Base-by-base conservation (phyloP, 139 green algal species). In the Pseudopediastrum boryanum region DNA sequence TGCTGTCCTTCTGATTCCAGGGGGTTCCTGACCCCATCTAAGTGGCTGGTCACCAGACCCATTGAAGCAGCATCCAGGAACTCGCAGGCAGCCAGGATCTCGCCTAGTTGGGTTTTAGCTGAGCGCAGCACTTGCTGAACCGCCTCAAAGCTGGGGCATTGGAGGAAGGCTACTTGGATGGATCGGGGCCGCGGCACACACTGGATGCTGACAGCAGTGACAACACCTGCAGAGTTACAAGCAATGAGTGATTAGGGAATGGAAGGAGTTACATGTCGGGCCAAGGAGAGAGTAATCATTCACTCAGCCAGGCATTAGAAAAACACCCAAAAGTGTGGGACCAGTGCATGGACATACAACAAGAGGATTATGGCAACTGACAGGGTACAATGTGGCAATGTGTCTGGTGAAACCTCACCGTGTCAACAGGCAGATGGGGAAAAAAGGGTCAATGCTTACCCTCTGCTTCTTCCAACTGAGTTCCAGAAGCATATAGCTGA, bases 11-110 rank as follows among this genome's bases (percentile, higher is more conserved):
- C 43, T 81, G 61, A 58, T 74, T 58, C 43, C 39, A 97, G 78
- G 16, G 92, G 94, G 80, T 95, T 90, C 4, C 79, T 51, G 0
- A 91, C 78, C 8, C 82, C 85, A 23, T 69, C 38, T 46, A 97
- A 69, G 29, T 93, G 70, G 0, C 39, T 12, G 16, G 90, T 71
- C 0, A 87, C 89, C 29, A 97, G 59, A 1, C 80, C 44, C 73
- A 97, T 85, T 50, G 84, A 89, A 42, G 85, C 81, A 1, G 77
- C 33, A 64, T 99, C 97, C 39, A 99, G 78, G 70, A 98, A 98
- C 87, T 99, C 97, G 71, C 96, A 94, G 0, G 93, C 92, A 2
- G 87, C 92, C 8, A 98, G 88, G 39, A 94, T 85, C 84, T 99
- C 96, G 2, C 91, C 94, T 64, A 99, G 80, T 4, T 83, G 52